Evolutionary conservation across 495 filamentous ascomycete genomes (phyloP).

Genomic region (Aspergillus cavernicola): DNA sequence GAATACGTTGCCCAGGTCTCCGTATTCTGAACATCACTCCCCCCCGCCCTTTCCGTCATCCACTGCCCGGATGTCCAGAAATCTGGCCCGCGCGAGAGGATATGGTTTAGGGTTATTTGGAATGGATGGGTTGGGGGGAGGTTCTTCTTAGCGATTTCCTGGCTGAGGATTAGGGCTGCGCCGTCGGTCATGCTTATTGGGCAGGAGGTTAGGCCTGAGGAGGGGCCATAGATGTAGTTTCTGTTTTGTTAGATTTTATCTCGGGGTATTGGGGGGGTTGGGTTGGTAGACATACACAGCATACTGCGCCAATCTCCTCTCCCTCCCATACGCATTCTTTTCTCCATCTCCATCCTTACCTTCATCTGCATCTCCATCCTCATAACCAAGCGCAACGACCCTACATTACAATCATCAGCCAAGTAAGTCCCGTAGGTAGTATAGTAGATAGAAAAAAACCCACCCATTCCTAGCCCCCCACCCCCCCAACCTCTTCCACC

Average conservation of each 20-base stretch:
- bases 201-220: constrained; percentile 60
- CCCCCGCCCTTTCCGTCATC: constrained; percentile 81
- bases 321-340: constrained; percentile 17
- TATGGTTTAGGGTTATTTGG: constrained; percentile 41
- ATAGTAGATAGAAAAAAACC: not conserved
- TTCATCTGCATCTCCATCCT: too few relatives aligned
- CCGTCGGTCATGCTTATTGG: constrained; percentile 71
- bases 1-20: constrained; percentile 59
- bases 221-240: constrained; percentile 62
- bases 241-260: constrained; percentile 27
- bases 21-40: constrained; percentile 67
- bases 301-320: constrained; percentile 41
- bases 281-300: constrained; percentile 21
- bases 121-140: constrained; percentile 40
- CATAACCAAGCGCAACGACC: constrained; percentile 42
- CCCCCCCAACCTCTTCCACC: constrained; percentile 38
- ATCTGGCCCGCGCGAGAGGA: constrained; percentile 54
- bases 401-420: constrained; percentile 13
- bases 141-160: constrained; percentile 35
- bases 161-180: constrained; percentile 57
- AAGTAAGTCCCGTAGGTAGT: not conserved
- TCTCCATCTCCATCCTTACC: too few relatives aligned
- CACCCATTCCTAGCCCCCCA: constrained; percentile 33
- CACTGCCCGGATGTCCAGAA: constrained; percentile 78
- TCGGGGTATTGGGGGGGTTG: not conserved